A percentile compares a stretch with the other conserved stretches of the same genome.
phyloP scores from a whole-genome alignment of 805 yeast genomes.

The Yamadazyma endophytica region DNA sequence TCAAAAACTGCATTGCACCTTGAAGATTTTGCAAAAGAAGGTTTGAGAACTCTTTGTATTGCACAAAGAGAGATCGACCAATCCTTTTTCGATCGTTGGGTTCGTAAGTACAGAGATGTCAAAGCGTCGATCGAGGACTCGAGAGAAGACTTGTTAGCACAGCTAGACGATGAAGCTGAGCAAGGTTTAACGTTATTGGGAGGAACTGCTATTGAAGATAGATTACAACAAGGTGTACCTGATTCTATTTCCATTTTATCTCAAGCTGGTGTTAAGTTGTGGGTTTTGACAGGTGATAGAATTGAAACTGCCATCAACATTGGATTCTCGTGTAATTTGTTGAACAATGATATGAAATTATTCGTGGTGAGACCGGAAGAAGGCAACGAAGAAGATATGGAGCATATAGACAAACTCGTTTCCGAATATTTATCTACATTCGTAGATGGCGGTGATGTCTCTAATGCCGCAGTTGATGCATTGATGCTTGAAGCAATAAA shows the following conservation, averaged over 20 bases:
- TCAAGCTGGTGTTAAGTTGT: conserved; percentile 75
- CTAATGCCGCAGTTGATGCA: conserved; percentile 55
- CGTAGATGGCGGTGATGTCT: conserved; percentile 48
- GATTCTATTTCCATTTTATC: conserved; percentile 68
- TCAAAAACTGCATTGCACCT: conserved; percentile 58
- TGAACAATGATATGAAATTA: conserved; percentile 73
- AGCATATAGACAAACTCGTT: conserved; percentile 44
- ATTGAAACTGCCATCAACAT: conserved; percentile 88
- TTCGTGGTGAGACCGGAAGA: conserved; percentile 47
- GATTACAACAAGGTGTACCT: conserved; percentile 83
- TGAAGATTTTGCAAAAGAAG: conserved; percentile 71
- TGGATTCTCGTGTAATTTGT: conserved; percentile 78
- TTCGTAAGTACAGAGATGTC: conserved; percentile 52
- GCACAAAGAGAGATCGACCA: conserved; percentile 52
- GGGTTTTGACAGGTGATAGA: conserved; percentile 87
- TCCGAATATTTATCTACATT: conserved; percentile 49
- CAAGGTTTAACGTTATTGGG: conserved; percentile 55
- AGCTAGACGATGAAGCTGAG: conserved; percentile 58
- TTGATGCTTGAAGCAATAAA: conserved; percentile 44
- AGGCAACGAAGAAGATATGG: conserved; percentile 20
- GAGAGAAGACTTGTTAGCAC: conserved; percentile 55
- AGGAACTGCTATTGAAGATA: conserved; percentile 85
- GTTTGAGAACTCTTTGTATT: conserved; percentile 71
- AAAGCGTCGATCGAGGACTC: conserved; percentile 48
- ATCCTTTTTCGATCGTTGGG: conserved; percentile 51